Conservation (phyloP, 805 yeast genomes). For the Saturnispora gosingensis region DNA sequence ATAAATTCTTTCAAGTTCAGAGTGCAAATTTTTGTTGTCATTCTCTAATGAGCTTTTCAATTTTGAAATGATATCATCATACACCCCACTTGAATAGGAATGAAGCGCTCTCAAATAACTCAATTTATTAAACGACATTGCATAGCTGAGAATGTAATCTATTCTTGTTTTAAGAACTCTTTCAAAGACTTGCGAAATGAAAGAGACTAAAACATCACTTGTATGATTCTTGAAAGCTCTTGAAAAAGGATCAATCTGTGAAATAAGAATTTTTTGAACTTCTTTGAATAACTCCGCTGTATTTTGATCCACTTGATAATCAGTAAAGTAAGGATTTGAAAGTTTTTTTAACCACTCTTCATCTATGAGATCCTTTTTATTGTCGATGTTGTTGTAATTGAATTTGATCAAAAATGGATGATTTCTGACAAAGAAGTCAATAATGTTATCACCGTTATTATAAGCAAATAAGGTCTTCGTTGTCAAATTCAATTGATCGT, state of each 20-base stretch:
- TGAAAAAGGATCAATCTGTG: constrained; percentile 64
- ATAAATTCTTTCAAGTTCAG: constrained; percentile 59
- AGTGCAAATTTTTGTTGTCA: constrained; percentile 36
- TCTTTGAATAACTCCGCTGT: constrained; percentile 48
- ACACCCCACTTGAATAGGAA: constrained; percentile 49
- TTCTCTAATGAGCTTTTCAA: constrained; percentile 50
- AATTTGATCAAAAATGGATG: constrained; percentile 51
- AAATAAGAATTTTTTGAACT: constrained; percentile 47
- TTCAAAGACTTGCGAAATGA: constrained; percentile 68
- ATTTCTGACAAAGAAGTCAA: constrained; percentile 72
- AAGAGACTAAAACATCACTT: constrained; percentile 51
- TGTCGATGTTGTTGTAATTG: constrained; percentile 19
- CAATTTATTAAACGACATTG: constrained; percentile 53
- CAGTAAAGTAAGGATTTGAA: constrained; percentile 47
- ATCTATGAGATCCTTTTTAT: neutral
- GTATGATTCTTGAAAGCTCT: constrained; percentile 60
- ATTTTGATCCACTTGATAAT: constrained; percentile 40
- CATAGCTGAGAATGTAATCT: constrained; percentile 48
- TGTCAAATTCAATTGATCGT: constrained; percentile 61
- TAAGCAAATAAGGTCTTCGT: constrained; percentile 69
- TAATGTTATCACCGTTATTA: constrained; percentile 78
- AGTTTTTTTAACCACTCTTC: constrained; percentile 47
- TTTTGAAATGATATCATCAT: constrained; percentile 47
- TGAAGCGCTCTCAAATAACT: constrained; percentile 73
- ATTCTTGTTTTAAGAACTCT: constrained; percentile 55